These are phyloP conservation scores for Pezicula rhizophila DNA, from an alignment of 2,329 filamentous ascomycete species.

Conservation along the genomic window DNA sequence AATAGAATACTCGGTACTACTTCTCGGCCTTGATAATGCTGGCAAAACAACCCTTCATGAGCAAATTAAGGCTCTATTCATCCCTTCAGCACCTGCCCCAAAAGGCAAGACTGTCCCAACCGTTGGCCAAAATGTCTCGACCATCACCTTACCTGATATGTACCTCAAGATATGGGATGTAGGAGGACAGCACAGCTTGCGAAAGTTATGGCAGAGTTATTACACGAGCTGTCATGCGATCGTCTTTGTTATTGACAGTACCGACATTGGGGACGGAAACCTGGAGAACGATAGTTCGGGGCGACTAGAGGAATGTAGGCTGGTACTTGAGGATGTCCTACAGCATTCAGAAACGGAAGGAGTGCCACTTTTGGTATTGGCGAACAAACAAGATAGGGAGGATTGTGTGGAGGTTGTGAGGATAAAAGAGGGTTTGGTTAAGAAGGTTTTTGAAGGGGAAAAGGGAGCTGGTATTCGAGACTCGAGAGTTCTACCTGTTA, in stretches of 20 bases:
- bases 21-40: constrained; percentile 95
- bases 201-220: constrained; percentile 92
- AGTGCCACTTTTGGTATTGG: constrained; percentile 84
- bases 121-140: constrained; percentile 93
- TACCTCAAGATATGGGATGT: constrained; percentile 99
- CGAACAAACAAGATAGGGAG: constrained; percentile 96
- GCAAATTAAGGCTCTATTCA: constrained; percentile 87
- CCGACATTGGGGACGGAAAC: constrained; percentile 77
- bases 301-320: constrained; percentile 78
- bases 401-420: constrained; percentile 96
- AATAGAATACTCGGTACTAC: constrained; percentile 90
- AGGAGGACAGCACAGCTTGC: constrained; percentile 82
- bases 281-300: constrained; percentile 38
- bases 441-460: constrained; percentile 92
- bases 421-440: constrained; percentile 93
- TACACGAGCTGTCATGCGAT: constrained; percentile 93
- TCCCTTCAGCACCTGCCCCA: constrained; percentile 52
- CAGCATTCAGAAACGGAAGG: constrained; percentile 83
- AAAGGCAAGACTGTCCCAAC: constrained; percentile 88
- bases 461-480: constrained; percentile 82
- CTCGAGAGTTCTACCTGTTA: constrained; percentile 84
- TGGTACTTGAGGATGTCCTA: constrained; percentile 85
- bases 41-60: constrained; percentile 98
- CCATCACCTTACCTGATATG: constrained; percentile 85
- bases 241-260: constrained; percentile 94